A percentile compares a stretch with the other conserved stretches of the same genome.
phyloP scores from a whole-genome alignment of 805 yeast genomes.

The Grigorovia transvaalensis region DNA sequence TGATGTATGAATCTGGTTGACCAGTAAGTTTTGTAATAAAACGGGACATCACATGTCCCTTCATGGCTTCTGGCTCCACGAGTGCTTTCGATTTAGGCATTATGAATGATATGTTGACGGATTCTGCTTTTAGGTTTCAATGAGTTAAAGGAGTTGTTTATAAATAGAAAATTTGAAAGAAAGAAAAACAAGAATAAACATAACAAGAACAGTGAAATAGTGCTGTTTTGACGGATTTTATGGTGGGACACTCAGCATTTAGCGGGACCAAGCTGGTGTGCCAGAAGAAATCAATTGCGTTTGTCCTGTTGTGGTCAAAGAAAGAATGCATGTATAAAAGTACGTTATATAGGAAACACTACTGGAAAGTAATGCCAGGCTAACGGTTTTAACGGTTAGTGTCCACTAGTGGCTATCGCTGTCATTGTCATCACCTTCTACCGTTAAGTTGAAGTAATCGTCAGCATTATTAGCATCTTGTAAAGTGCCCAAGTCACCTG shows the following conservation, averaged over 20 bases:
- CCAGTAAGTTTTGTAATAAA: conserved; percentile 50
- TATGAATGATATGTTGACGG: neutral
- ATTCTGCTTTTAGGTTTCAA: neutral
- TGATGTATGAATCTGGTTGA: conserved; percentile 59
- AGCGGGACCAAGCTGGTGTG: too few species aligned
- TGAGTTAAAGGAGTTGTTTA: neutral
- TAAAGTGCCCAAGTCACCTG: conserved; percentile 94
- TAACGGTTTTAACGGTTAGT: too few species aligned
- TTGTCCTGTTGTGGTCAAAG: too few species aligned
- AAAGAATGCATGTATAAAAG: too few species aligned
- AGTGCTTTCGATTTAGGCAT: conserved; percentile 1
- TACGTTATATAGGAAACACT: too few species aligned
- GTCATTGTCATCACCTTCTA: conserved; percentile 24
- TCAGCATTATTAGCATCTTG: conserved; percentile 80
- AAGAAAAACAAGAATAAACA: too few species aligned
- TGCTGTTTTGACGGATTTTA: too few species aligned
- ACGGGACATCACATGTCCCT: conserved; percentile 29
- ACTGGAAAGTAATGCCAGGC: too few species aligned
- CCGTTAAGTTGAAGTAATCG: conserved; percentile 52
- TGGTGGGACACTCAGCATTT: too few species aligned
- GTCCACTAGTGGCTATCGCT: conserved; percentile 25
- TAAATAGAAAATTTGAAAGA: too few species aligned
- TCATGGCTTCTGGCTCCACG: conserved; percentile 15
- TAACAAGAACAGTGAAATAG: too few species aligned
- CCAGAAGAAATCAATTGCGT: too few species aligned